phyloP scores from a whole-genome alignment of 2,329 filamentous ascomycete species.

The Exophiala dermatitidis region DNA sequence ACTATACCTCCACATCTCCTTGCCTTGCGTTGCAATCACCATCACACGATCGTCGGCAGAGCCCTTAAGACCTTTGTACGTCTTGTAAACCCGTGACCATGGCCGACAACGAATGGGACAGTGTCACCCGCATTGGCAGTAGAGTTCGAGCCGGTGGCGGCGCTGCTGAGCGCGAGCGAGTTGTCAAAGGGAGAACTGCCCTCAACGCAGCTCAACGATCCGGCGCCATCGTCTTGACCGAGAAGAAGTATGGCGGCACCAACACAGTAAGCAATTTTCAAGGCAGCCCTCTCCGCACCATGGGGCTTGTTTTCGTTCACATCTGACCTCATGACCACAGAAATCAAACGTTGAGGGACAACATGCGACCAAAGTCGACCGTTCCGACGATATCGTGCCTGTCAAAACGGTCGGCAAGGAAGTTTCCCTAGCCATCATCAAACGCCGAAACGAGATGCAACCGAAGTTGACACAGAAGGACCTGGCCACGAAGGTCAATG shows the following conservation, averaged over 20 bases:
- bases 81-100: constrained; percentile 1
- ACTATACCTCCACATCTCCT: not conserved
- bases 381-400: constrained; percentile 94
- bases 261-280: constrained; percentile 61
- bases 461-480: constrained; percentile 84
- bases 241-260: constrained; percentile 80
- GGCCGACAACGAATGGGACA: constrained; percentile 62
- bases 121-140: constrained; percentile 87
- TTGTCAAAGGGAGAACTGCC: constrained; percentile 73
- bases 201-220: constrained; percentile 83
- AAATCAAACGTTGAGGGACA: constrained; percentile 65
- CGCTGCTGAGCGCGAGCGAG: constrained; percentile 65
- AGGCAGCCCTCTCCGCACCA: not conserved
- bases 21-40: too few species aligned
- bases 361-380: constrained; percentile 95
- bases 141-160: constrained; percentile 56
- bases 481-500: constrained; percentile 81
- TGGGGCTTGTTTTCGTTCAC: not conserved
- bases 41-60: too few species aligned
- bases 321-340: constrained; percentile 30
- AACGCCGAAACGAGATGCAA: constrained; percentile 63
- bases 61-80: too few species aligned
- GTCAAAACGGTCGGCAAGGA: constrained; percentile 79
- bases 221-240: constrained; percentile 69
- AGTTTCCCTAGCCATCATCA: constrained; percentile 75